Percentiles rank a stretch among this genome's conserved stretches.
Conservation (phyloP, 1,284 basidiomycete species). For the Cutaneotrichosporon spelunceum region DNA sequence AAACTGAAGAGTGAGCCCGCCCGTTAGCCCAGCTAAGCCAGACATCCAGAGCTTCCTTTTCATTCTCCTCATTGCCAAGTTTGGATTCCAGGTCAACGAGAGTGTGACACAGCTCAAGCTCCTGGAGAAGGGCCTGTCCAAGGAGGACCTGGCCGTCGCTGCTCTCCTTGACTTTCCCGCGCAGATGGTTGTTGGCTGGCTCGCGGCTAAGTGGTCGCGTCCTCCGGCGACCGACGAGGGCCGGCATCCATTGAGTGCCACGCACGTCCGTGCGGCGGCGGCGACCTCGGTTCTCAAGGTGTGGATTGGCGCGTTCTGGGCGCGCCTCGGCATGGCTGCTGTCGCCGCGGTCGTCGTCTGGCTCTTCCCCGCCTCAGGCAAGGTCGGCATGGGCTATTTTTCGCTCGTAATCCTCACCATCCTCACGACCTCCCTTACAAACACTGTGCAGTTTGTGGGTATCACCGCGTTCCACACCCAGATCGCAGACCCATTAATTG, state of each 20-base stretch:
- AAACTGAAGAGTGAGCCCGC: constrained; percentile 72
- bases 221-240: constrained; percentile 21
- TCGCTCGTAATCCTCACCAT: constrained; percentile 72
- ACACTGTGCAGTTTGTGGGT: constrained; percentile 95
- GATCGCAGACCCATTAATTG: constrained; percentile 94
- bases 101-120: constrained; percentile 89
- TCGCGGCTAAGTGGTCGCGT: constrained; percentile 88
- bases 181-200: constrained; percentile 91
- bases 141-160: constrained; percentile 91
- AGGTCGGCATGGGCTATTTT: constrained; percentile 64
- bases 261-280: constrained; percentile 13
- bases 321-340: constrained; percentile 67
- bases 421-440: constrained; percentile 77
- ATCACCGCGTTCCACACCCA: constrained; percentile 98
- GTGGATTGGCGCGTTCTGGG: constrained; percentile 92
- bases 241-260: constrained; percentile 33
- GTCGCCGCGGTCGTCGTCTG: constrained; percentile 76
- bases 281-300: constrained; percentile 71
- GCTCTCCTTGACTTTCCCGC: constrained; percentile 98
- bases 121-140: constrained; percentile 91
- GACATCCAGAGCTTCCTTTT: constrained; percentile 87
- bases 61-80: constrained; percentile 87
- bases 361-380: constrained; percentile 63
- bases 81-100: constrained; percentile 95
- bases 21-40: constrained; percentile 42